These are phyloP conservation scores for Trichoderma gracile DNA, from an alignment of 2,329 filamentous ascomycete species.

Conservation along the genomic window DNA sequence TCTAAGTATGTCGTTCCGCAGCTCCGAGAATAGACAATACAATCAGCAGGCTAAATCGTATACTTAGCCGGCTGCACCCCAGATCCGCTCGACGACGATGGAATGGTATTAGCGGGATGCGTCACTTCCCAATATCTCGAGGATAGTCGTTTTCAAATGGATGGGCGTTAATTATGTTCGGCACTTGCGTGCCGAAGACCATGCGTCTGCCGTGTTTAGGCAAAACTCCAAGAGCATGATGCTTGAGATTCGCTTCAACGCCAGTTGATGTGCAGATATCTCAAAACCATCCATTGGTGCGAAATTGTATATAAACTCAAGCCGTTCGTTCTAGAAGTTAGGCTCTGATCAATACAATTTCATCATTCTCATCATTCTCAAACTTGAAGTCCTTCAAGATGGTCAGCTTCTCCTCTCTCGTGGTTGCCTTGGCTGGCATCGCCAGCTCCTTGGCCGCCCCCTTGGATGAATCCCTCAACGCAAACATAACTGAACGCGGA, in stretches of 20 bases:
- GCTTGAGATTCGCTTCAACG: neutral
- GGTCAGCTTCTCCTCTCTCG: constrained; percentile 4
- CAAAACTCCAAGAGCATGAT: constrained; percentile 4
- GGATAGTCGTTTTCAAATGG: neutral
- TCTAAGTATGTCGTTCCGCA: constrained; percentile 5
- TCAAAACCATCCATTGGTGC: neutral
- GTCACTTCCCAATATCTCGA: neutral
- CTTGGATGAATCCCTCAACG: neutral
- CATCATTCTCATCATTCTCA: too few relatives aligned
- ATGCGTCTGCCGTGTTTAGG: neutral
- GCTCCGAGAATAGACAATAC: neutral
- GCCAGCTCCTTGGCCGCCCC: neutral
- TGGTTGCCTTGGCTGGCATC: neutral
- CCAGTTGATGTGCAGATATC: neutral
- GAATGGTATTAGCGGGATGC: neutral
- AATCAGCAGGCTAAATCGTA: constrained; percentile 19
- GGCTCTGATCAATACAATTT: neutral
- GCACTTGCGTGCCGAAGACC: constrained; percentile 10
- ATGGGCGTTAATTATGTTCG: neutral
- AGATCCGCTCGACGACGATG: constrained; percentile 1
- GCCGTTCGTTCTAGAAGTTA: neutral
- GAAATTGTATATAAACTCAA: neutral
- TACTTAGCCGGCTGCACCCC: constrained; percentile 21
- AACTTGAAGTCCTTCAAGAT: neutral
- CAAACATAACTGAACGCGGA: constrained; percentile 16